These are phyloP conservation scores for Xylaria multiplex DNA, from an alignment of 2,329 filamentous ascomycete genomes.

Conservation along the genomic window DNA sequence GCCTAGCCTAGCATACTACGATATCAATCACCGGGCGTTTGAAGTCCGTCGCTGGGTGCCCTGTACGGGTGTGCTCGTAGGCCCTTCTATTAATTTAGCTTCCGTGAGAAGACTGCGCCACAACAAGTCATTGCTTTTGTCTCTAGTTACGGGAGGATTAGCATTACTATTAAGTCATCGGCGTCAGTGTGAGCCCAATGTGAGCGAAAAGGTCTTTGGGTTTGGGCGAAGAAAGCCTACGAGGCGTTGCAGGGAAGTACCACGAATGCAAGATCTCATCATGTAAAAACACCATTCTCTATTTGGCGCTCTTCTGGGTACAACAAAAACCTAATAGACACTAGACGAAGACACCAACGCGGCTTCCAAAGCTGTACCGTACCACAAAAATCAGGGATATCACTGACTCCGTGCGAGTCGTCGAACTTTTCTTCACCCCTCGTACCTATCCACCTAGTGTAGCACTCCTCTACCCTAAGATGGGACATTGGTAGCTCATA, in stretches of 20 bases:
- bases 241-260: constrained; percentile 4
- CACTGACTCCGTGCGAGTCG: constrained; percentile 21
- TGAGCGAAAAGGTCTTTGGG: not conserved
- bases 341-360: constrained; percentile 17
- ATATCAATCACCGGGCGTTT: constrained; percentile 1
- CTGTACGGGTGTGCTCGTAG: constrained; percentile 11
- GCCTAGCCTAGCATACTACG: not conserved
- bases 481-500: not conserved
- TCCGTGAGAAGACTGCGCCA: constrained; percentile 6
- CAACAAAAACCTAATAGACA: constrained; percentile 14
- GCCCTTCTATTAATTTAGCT: constrained; percentile 17
- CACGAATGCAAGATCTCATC: constrained; percentile 8
- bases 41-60: not conserved
- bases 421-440: constrained; percentile 19
- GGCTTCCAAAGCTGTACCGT: constrained; percentile 2
- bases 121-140: constrained; percentile 20
- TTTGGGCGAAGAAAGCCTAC: not conserved
- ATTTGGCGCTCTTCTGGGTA: not conserved
- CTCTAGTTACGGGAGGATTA: not conserved
- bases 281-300: constrained; percentile 15
- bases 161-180: constrained; percentile 10
- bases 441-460: constrained; percentile 3
- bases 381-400: constrained; percentile 19
- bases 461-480: not conserved
- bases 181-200: not conserved